Percentiles rank a stretch among this genome's conserved stretches.
Evolutionary conservation across 106 monocot species (phyloP).

Genomic region (Apostasia shenzhenica): DNA sequence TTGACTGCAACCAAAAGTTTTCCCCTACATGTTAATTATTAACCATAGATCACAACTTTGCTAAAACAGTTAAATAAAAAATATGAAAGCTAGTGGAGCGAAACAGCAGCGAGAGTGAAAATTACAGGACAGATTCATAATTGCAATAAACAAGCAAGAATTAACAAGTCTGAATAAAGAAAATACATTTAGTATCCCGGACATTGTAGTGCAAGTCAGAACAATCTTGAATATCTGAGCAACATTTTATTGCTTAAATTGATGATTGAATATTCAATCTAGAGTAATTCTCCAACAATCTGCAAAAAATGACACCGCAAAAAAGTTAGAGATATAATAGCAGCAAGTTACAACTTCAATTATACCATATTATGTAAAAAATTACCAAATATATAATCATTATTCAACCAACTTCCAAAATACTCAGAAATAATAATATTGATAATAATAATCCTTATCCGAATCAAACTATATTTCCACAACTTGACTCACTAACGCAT

Average conservation of each 20-base stretch:
- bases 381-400: too few relatives aligned
- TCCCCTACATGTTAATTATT: not conserved
- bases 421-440: too few relatives aligned
- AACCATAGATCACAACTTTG: not conserved
- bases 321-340: not conserved
- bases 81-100: not conserved
- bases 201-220: conserved; percentile 1
- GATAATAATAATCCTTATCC: too few relatives aligned
- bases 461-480: too few relatives aligned
- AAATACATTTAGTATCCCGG: conserved; percentile 5
- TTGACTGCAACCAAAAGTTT: conserved; percentile 5
- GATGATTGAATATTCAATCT: not conserved
- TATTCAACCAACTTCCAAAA: too few relatives aligned
- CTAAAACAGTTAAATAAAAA: too few relatives aligned
- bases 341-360: too few relatives aligned
- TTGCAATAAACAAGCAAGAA: not conserved
- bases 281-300: not conserved
- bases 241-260: not conserved
- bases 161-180: not conserved
- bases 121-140: not conserved
- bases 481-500: too few relatives aligned
- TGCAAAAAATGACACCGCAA: not conserved
- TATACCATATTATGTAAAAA: too few relatives aligned
- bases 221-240: not conserved
- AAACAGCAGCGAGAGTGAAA: too few relatives aligned